Percentiles rank a stretch among this genome's conserved stretches.
These are phyloP conservation scores for Aspergillus campestris DNA, from an alignment of 495 filamentous ascomycete genomes.

Conservation along the genomic window DNA sequence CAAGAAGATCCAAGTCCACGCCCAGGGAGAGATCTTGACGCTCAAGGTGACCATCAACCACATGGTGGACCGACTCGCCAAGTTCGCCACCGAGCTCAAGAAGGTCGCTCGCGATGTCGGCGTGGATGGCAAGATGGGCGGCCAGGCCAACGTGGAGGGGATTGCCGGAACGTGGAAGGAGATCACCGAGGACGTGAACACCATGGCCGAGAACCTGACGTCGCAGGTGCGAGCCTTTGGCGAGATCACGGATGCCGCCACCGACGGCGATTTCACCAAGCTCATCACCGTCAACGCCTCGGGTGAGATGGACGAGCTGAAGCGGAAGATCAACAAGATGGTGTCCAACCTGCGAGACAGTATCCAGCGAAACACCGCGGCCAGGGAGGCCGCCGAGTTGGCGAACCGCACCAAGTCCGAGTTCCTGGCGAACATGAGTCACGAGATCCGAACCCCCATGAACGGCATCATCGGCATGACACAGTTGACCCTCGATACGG, in stretches of 20 bases:
- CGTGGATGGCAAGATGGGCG: constrained; percentile 98
- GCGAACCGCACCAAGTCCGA: constrained; percentile 99
- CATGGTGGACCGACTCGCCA: constrained; percentile 94
- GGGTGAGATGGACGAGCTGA: constrained; percentile 98
- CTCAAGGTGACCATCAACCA: constrained; percentile 98
- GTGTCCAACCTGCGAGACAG: constrained; percentile 90
- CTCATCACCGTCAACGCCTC: constrained; percentile 97
- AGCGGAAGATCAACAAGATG: constrained; percentile 99
- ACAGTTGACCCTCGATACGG: constrained; percentile 91
- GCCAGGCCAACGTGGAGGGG: constrained; percentile 90
- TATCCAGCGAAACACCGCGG: constrained; percentile 96
- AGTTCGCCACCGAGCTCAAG: constrained; percentile 95
- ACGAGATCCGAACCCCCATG: constrained; percentile 98
- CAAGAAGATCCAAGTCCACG: constrained; percentile 92
- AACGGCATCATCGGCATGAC: constrained; percentile 87
- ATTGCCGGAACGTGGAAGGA: constrained; percentile 96
- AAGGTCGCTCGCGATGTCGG: constrained; percentile 95
- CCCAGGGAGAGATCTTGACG: constrained; percentile 88
- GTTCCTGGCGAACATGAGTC: constrained; percentile 98
- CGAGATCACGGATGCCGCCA: constrained; percentile 94
- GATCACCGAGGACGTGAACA: constrained; percentile 97
- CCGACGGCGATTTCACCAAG: constrained; percentile 93
- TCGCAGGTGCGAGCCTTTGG: constrained; percentile 97
- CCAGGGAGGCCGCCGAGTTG: constrained; percentile 90
- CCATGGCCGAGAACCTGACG: constrained; percentile 96